Percentiles rank a stretch among this genome's conserved stretches.
phyloP scores from a whole-genome alignment of 345 rosid genomes.

The Melaleuca alternifolia region DNA sequence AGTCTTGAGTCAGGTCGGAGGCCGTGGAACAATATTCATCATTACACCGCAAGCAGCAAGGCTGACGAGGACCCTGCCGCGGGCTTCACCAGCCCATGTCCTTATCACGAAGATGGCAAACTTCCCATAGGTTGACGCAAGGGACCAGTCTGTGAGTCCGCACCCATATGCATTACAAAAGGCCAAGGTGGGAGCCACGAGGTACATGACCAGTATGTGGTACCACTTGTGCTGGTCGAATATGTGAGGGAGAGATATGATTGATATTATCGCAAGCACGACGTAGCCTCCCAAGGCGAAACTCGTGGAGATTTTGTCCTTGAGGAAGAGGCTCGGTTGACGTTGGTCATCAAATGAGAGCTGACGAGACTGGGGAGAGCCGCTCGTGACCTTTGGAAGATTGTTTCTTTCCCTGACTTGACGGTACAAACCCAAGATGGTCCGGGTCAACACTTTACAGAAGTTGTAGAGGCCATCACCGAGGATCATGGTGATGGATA shows the following conservation, averaged over 20 bases:
- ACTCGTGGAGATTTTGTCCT: constrained; percentile 70
- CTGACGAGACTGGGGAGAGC: neutral
- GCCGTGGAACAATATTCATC: constrained; percentile 95
- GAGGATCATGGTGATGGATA: constrained; percentile 71
- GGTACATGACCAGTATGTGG: constrained; percentile 51
- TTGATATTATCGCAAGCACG: constrained; percentile 36
- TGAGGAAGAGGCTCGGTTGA: constrained; percentile 49
- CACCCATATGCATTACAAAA: constrained; percentile 82
- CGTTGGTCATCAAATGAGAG: constrained; percentile 49
- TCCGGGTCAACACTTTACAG: constrained; percentile 52
- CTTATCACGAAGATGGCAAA: constrained; percentile 62
- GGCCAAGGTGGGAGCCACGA: constrained; percentile 56
- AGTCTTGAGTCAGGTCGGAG: constrained; percentile 29
- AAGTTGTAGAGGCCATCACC: constrained; percentile 81
- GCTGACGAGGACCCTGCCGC: constrained; percentile 71
- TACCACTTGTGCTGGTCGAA: constrained; percentile 62
- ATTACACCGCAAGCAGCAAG: constrained; percentile 82
- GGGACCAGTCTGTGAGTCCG: constrained; percentile 88
- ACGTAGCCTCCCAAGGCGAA: constrained; percentile 47
- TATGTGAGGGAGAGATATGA: constrained; percentile 42
- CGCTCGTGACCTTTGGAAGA: constrained; percentile 11
- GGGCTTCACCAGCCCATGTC: constrained; percentile 55
- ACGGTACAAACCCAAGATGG: constrained; percentile 40
- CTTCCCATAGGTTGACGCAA: constrained; percentile 79
- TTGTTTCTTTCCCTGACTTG: constrained; percentile 21